Evolutionary conservation across 208 protist species (phyloP).

Genomic region (Acanthamoeba rhysodes): DNA sequence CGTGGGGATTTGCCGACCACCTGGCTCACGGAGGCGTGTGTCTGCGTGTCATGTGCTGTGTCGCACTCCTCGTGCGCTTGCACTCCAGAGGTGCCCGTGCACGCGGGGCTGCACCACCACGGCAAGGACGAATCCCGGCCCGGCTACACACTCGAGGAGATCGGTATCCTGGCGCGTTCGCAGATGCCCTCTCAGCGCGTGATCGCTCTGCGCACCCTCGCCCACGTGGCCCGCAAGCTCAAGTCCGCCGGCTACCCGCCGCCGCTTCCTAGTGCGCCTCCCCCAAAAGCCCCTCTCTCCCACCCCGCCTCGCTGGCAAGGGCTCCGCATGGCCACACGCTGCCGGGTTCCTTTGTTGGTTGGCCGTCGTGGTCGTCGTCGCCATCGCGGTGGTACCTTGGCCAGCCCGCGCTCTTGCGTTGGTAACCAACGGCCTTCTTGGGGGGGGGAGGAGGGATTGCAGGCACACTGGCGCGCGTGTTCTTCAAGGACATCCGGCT

Average conservation of each 20-base stretch:
- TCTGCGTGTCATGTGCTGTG: too few relatives aligned
- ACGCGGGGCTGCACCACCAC: slow-evolving; percentile 51
- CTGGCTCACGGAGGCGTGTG: too few relatives aligned
- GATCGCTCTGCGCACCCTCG: not conserved
- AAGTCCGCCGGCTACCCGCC: not conserved
- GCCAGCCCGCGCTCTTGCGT: too few relatives aligned
- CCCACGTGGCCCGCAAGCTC: not conserved
- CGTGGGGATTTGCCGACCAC: too few relatives aligned
- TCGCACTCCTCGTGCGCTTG: not conserved
- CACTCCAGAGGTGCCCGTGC: not conserved
- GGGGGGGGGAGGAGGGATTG: too few relatives aligned
- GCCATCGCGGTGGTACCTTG: too few relatives aligned
- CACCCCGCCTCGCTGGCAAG: not conserved
- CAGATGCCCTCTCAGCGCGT: slow-evolving; percentile 14
- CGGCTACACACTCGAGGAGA: slow-evolving; percentile 38
- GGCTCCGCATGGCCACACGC: too few relatives aligned
- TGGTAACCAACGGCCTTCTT: too few relatives aligned
- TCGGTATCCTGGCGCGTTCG: not conserved
- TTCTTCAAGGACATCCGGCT: not conserved
- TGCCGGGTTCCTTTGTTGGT: too few relatives aligned
- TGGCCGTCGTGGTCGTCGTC: too few relatives aligned
- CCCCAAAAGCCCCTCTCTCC: not conserved
- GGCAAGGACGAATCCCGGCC: slow-evolving; percentile 15
- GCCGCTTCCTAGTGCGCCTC: not conserved
- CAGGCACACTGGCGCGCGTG: not conserved